Base-by-base conservation (phyloP, 2,329 filamentous ascomycete genomes). In the Pseudogymnoascus sp. region DNA sequence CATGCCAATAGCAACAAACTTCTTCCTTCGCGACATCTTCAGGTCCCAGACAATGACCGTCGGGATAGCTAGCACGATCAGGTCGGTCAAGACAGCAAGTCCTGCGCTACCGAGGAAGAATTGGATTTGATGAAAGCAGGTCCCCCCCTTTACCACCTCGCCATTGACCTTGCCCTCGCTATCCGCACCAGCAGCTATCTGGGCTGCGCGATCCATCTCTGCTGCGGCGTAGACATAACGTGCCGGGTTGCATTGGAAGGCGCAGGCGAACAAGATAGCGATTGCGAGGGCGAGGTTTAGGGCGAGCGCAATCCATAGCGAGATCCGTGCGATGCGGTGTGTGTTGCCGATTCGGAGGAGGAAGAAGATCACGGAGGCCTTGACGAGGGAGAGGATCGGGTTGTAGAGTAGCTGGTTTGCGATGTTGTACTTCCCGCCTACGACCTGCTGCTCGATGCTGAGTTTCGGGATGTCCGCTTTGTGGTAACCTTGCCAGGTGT, bases 381-480 rank as follows among this genome's bases (percentile, higher is more conserved):
- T 80, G 65, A 79, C 74, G 13, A 80, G 72, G 3, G 76, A 76
- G 4, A 81, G 67, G 47, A 80, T 78, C 0, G 78, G 78, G 59
- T 79, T 80, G 71, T 80, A 80, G 6, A 78, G 69, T 7, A 79
- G 70, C 47, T 78, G 75, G 37, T 75, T 74, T 16, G 60, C 62
- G 24, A 65, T 61, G 44, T 53, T 64, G 72, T 72, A 76, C 16
- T 63, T 70, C 67, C 59, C 42, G 5, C 60, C 62, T n/a, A 11
- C 8, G 59, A 64, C 44, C 24, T 35, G 40, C 13, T 47, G 19
- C 61, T 31, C 50, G 29, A 56, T 56, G 26, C 50, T 56, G 13
- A 67, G 62, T 11, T 65, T 64, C 42, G 56, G 29, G 19, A 65
- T 35, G 16, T 67, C 67, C 11, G 29, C 35, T 16, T 14, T 21